phyloP scores from a whole-genome alignment of 2,329 filamentous ascomycete species.

The Botryotinia convoluta region DNA sequence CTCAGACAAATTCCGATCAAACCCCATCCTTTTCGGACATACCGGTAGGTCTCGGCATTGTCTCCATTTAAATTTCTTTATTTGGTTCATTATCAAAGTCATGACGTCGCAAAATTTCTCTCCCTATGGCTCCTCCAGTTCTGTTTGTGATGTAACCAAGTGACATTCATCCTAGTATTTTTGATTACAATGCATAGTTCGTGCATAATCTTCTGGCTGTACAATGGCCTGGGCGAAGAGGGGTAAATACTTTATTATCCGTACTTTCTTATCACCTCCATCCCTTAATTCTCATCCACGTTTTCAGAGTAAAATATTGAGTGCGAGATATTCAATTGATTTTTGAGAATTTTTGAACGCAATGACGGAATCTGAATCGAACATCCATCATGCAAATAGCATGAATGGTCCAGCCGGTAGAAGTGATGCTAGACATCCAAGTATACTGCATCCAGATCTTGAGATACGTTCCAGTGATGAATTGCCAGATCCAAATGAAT shows the following conservation, averaged over 20 bases:
- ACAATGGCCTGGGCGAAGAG: not conserved
- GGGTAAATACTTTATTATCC: not conserved
- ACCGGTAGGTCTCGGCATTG: not conserved
- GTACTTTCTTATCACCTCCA: not conserved
- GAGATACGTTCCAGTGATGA: conserved; percentile 17
- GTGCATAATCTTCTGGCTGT: not conserved
- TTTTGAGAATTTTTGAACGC: not conserved
- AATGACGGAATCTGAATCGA: conserved; percentile 2
- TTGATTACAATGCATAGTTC: conserved; percentile 11
- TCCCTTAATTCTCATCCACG: not conserved
- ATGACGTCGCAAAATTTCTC: not conserved
- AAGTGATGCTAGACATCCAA: conserved; percentile 7
- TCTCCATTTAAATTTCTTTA: not conserved
- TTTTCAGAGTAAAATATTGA: not conserved
- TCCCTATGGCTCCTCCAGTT: not conserved
- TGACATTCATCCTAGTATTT: not conserved
- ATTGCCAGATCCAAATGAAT: conserved; percentile 15
- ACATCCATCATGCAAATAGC: not conserved
- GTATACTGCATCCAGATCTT: conserved; percentile 20
- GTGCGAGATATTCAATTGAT: not conserved
- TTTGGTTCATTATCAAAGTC: not conserved
- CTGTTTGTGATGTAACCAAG: not conserved
- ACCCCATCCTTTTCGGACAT: not conserved
- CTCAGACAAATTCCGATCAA: not conserved
- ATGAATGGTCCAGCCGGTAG: not conserved